Base-by-base conservation (phyloP, 2,329 filamentous ascomycete species). In the Xylaria multiplex region DNA sequence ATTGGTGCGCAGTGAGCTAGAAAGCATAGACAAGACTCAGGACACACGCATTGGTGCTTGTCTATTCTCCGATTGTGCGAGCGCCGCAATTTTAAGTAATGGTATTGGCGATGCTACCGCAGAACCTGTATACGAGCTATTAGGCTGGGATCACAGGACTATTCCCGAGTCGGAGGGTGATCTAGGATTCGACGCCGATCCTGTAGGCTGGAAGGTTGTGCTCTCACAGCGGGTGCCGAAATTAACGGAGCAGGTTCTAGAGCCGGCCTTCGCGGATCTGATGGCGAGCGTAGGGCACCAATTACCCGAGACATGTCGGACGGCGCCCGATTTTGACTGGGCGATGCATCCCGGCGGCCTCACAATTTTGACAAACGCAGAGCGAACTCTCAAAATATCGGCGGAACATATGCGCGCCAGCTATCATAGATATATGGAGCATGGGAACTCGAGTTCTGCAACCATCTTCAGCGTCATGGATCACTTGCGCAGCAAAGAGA, bases 31-130 rank as follows among this genome's bases (percentile, higher is more conserved):
- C 67, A 81, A 86, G 70, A 72, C 81, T 16, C 85, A 90, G 70
- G 82, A 90, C 66, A 85, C 88, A 11, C 82, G 89, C 37, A 90
- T 92, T 71, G 90, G 89, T 1, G 82, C 87, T 1, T 86, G 85
- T 14, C 78, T 92, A 2, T 92, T 92, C 75, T 91, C 88, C 22
- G 90, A 92, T 75, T 91, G 88, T 69, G 90, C 87, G n/a, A 89
- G 88, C 63, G 87, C 89, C 0, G 77, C 87, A 32, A 80, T 92
- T 1, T 73, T 92, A 40, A 89, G 87, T 73, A 92, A 92, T 72
- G 84, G 84, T 0, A 79, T 91, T 59, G 88, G 85, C 1, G 79
- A 78, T 35, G 70, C 76, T n/a, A 74, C 71, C 1, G 75, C 76
- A 6, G 78, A 79, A 48, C 80, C 83, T 0, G 73, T 86, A 7